Percentiles rank a stretch among this genome's conserved stretches.
Conservation (phyloP, 148 eudicot genomes). For the Dianthus caryophyllus region DNA sequence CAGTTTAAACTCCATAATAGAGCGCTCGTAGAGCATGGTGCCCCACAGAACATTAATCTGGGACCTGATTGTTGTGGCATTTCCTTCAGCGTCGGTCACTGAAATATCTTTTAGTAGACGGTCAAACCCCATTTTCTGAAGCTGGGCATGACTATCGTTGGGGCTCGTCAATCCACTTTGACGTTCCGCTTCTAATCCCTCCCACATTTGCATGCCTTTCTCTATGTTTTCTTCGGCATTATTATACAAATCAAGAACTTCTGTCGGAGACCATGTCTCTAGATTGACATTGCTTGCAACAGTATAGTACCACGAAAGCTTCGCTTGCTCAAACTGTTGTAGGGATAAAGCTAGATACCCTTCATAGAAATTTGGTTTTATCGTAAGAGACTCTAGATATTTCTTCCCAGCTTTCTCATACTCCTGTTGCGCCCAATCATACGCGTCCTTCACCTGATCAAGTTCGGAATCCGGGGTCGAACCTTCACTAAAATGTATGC, state of each 20-base stretch:
- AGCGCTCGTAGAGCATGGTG: conserved; percentile 83
- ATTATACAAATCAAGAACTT: conserved; percentile 68
- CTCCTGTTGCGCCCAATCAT: conserved; percentile 78
- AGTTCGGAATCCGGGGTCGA: conserved; percentile 45
- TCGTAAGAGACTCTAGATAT: conserved; percentile 69
- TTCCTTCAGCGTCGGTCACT: conserved; percentile 46
- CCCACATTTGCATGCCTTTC: conserved; percentile 82
- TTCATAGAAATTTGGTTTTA: conserved; percentile 86
- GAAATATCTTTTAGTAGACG: conserved; percentile 40
- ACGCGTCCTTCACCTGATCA: conserved; percentile 45
- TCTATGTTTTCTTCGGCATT: conserved; percentile 84
- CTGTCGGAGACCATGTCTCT: conserved; percentile 62
- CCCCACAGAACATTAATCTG: conserved; percentile 87
- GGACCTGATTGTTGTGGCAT: conserved; percentile 52
- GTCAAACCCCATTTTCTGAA: conserved; percentile 58
- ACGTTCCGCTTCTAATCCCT: conserved; percentile 43
- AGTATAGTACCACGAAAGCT: conserved; percentile 82
- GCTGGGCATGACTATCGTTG: conserved; percentile 30
- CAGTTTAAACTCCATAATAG: conserved; percentile 81
- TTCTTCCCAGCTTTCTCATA: conserved; percentile 64
- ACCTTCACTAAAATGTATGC: conserved; percentile 52
- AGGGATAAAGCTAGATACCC: conserved; percentile 67
- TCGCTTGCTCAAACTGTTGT: conserved; percentile 92
- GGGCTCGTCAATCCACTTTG: conserved; percentile 30
- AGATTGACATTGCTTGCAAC: conserved; percentile 47